phyloP scores from a whole-genome alignment of 73 alveolate species.

The Uronychia binucleata region DNA sequence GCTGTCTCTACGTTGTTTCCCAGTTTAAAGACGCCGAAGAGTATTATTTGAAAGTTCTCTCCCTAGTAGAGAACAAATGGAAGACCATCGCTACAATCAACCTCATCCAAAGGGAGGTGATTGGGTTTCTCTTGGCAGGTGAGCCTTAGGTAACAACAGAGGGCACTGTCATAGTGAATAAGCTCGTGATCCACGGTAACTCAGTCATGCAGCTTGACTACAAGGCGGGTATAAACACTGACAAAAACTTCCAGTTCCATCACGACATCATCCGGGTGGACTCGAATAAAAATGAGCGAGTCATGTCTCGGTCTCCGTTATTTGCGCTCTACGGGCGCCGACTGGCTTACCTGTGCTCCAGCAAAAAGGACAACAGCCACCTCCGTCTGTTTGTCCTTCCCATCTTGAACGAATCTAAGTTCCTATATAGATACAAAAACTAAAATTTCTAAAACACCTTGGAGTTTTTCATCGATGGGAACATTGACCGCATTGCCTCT shows the following conservation, averaged over 20 bases:
- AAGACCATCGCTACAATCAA: neutral
- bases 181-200: neutral
- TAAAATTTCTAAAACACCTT: neutral
- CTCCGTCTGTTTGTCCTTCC: neutral
- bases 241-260: neutral
- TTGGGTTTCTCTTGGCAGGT: neutral
- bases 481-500: neutral
- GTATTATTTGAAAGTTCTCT: neutral
- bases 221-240: neutral
- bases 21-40: neutral
- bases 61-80: neutral
- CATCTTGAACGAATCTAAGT: neutral
- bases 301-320: neutral
- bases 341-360: neutral
- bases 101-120: neutral
- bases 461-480: neutral
- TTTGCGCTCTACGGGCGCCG: neutral
- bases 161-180: neutral
- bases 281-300: neutral
- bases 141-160: too few species aligned
- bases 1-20: neutral
- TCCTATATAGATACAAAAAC: neutral
- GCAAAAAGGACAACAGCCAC: neutral
- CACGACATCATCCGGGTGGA: neutral
- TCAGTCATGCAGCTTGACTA: neutral